Conservation (phyloP, 352 stramenopile genomes). For the Phytophthora meadii region DNA sequence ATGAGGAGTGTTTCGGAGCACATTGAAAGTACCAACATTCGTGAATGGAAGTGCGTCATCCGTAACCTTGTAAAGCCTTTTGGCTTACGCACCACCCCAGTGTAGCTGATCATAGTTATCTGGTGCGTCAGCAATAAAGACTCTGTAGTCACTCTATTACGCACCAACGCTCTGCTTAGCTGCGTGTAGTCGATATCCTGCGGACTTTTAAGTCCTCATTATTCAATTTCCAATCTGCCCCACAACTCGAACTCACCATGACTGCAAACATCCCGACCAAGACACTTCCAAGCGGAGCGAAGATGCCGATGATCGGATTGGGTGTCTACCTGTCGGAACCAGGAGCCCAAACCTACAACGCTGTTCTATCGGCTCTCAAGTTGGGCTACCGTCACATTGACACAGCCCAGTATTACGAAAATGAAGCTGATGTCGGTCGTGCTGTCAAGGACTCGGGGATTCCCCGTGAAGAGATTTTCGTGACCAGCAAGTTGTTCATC, state of each 20-base stretch:
- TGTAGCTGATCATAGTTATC: not conserved
- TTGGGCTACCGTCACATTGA: slow-evolving; percentile 92
- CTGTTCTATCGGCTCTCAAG: slow-evolving; percentile 58
- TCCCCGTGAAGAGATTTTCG: slow-evolving; percentile 75
- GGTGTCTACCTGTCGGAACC: slow-evolving; percentile 61
- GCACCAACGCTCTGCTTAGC: not conserved
- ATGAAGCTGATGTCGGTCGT: slow-evolving; percentile 85
- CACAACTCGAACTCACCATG: slow-evolving; percentile 15
- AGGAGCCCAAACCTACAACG: slow-evolving; percentile 61
- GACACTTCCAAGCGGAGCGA: slow-evolving; percentile 50
- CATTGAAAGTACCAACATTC: not conserved
- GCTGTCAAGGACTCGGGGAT: slow-evolving; percentile 77
- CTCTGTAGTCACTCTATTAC: slow-evolving; percentile 9
- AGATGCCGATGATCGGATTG: slow-evolving; percentile 57
- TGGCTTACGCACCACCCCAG: slow-evolving; percentile 1
- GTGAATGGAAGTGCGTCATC: not conserved
- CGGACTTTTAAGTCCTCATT: not conserved
- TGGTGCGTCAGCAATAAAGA: slow-evolving; percentile 10
- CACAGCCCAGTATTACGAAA: slow-evolving; percentile 87
- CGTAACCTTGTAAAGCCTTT: not conserved
- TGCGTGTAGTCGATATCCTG: not conserved
- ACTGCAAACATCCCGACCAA: slow-evolving; percentile 34
- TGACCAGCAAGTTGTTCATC: slow-evolving; percentile 84
- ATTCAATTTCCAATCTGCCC: slow-evolving; percentile 8
- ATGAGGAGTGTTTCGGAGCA: too few relatives aligned